A percentile compares a stretch with the other conserved stretches of the same genome.
Conservation (phyloP, 345 rosid species). For the Gossypium stocksii region DNA sequence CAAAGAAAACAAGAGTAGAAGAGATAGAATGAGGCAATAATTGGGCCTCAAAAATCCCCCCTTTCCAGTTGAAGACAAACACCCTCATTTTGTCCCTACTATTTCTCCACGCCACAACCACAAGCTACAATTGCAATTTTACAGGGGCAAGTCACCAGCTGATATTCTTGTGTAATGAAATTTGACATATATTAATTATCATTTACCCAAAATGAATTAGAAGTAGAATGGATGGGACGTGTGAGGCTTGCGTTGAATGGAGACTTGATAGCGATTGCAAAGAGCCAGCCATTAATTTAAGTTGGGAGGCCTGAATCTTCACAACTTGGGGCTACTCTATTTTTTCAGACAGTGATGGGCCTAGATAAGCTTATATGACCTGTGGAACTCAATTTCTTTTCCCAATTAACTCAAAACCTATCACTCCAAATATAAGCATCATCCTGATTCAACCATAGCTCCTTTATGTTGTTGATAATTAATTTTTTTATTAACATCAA, state of each 20-base stretch:
- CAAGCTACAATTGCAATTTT: neutral
- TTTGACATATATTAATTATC: no score
- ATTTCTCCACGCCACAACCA: constrained; percentile 9
- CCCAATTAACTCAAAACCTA: no score
- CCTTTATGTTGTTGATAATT: no score
- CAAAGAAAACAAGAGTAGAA: neutral
- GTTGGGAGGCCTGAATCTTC: constrained; percentile 1
- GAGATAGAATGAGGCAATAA: constrained; percentile 1
- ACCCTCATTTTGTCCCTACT: neutral
- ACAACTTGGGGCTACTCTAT: neutral
- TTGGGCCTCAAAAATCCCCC: neutral
- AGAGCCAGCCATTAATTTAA: neutral
- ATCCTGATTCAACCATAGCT: no score
- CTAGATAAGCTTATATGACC: neutral
- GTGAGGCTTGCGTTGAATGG: constrained; percentile 7
- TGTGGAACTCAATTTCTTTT: no score
- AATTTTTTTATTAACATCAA: no score
- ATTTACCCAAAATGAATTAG: no score
- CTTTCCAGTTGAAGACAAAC: constrained; percentile 9
- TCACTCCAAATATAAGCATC: no score
- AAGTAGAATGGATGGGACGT: constrained; percentile 4
- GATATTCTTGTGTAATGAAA: neutral
- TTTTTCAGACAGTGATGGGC: neutral
- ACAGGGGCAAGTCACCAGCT: neutral
- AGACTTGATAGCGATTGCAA: neutral